A percentile compares a stretch with the other conserved stretches of the same genome.
phyloP scores from a whole-genome alignment of 352 stramenopile species.

The Aphanomyces invadans region DNA sequence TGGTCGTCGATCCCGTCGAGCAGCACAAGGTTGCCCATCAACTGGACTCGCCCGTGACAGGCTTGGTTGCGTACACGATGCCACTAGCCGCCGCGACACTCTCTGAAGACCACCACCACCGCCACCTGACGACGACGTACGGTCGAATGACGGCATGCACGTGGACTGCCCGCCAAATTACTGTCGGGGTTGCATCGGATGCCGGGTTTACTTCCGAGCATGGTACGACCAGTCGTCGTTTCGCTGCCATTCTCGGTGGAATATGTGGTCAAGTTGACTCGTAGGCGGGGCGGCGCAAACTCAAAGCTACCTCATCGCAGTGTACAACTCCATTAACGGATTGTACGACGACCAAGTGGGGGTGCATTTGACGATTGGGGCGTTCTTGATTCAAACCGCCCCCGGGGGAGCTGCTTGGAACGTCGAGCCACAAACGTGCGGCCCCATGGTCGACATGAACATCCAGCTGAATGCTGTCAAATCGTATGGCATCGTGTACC shows the following conservation, averaged over 20 bases:
- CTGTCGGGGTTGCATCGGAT: conserved; percentile 19
- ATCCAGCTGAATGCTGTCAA: conserved; percentile 14
- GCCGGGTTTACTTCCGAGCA: conserved; percentile 22
- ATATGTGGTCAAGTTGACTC: neutral
- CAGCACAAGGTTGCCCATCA: conserved; percentile 2
- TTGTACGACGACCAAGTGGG: conserved; percentile 22
- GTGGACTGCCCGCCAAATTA: conserved; percentile 4
- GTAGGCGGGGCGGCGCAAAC: conserved; percentile 9
- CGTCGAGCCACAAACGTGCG: conserved; percentile 4
- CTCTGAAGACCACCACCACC: neutral
- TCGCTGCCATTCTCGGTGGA: neutral
- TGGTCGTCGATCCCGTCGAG: conserved; percentile 18
- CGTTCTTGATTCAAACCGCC: conserved; percentile 21
- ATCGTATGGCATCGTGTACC: neutral
- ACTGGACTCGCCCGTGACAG: neutral
- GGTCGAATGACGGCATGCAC: conserved; percentile 16
- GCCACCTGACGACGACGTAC: neutral
- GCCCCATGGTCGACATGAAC: conserved; percentile 5
- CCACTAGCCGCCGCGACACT: neutral
- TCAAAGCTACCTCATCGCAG: conserved; percentile 16
- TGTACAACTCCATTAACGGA: conserved; percentile 25
- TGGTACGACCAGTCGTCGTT: neutral
- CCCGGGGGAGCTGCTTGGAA: conserved; percentile 16
- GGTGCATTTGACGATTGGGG: conserved; percentile 16
- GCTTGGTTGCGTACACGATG: conserved; percentile 12